Base-by-base conservation (phyloP, 176 grass and related monocot species). In the Bothriochloa decipiens region DNA sequence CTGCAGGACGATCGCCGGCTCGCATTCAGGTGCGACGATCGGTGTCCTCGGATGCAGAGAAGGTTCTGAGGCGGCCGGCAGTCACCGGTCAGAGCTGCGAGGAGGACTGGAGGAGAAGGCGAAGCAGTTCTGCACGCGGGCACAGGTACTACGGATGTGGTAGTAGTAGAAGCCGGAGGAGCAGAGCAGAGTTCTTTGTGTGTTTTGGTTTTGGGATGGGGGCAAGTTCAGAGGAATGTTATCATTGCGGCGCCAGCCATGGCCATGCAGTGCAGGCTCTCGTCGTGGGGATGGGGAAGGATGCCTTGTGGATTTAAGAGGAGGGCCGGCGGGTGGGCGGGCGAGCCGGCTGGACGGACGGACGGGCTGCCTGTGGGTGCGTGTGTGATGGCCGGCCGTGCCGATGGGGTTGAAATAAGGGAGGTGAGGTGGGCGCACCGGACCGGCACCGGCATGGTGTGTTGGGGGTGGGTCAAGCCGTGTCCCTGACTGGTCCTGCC, bases 381-480 rank as follows among this genome's bases (percentile, higher is more conserved):
- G 83, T 4, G 49, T 58, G 45, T 0, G 84, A 22, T 55, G 52
- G 22, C 8, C 8, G 57, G 22, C 1, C 22, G 22, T 37, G 39
- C 7, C 1, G 39, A 18, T 4, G 81, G 14, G 76, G 84, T 36
- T 36, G 78, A 88, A 84, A 79, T 67, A 45, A 64, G 78, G 2
- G 49, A 27, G 20, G 35, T 36, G 14, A 1, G 33, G 35, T 36
- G 35, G 53, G 53, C 53, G 53, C 53, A 57, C 53, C 53, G 35
- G 35, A 16, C 18, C 6, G 13, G 65, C 26, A 41, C 65, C 72
- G 78, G 74, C 73, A 69, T 11, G 87, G 43, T 45, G 85, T 76
- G 88, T 43, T 65, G 80, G 84, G 84, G 45, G 84, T 90, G 84
- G 84, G 89, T 90, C 83, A 90, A 86, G 91, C 11, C 78, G 82